These are phyloP conservation scores for Dactylellina sp. DNA, from an alignment of 2,329 filamentous ascomycete genomes.

Conservation along the genomic window DNA sequence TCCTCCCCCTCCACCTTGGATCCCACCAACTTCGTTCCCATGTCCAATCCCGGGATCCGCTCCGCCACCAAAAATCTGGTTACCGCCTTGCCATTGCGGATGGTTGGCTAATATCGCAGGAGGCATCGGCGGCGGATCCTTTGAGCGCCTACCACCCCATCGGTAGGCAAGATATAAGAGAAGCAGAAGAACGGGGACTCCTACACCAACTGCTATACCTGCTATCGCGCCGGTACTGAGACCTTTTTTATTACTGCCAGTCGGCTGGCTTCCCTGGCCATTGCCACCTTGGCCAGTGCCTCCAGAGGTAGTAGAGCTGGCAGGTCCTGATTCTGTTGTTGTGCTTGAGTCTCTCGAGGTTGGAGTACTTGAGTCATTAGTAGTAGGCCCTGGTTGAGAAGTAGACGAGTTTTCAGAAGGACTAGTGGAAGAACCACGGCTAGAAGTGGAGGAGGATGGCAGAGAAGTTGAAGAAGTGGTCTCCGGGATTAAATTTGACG, in stretches of 20 bases:
- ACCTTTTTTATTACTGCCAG: conserved; percentile 4
- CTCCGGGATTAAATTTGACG: too few species aligned
- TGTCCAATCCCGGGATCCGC: conserved; percentile 24
- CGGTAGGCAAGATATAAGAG: conserved; percentile 19
- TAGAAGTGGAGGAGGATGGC: too few species aligned
- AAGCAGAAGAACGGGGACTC: conserved; percentile 2
- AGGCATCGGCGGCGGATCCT: conserved; percentile 9
- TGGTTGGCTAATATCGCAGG: not conserved
- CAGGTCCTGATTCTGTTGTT: not conserved
- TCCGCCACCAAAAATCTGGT: conserved; percentile 26
- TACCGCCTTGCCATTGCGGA: conserved; percentile 37
- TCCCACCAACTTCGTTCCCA: conserved; percentile 39
- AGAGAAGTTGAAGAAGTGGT: too few species aligned
- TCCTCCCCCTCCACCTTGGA: too few species aligned
- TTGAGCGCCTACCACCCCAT: conserved; percentile 7
- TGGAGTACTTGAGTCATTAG: not conserved
- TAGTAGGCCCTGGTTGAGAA: not conserved
- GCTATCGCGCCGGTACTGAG: conserved; percentile 24
- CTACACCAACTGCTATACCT: conserved; percentile 29
- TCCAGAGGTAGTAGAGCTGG: not conserved
- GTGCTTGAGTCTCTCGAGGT: not conserved
- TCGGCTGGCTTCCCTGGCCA: not conserved
- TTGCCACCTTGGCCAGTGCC: not conserved
- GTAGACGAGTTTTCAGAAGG: not conserved
- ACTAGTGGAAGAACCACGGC: too few species aligned